Evolutionary conservation across 1,284 basidiomycete species (phyloP).

Genomic region (Papiliotrema terrestris): DNA sequence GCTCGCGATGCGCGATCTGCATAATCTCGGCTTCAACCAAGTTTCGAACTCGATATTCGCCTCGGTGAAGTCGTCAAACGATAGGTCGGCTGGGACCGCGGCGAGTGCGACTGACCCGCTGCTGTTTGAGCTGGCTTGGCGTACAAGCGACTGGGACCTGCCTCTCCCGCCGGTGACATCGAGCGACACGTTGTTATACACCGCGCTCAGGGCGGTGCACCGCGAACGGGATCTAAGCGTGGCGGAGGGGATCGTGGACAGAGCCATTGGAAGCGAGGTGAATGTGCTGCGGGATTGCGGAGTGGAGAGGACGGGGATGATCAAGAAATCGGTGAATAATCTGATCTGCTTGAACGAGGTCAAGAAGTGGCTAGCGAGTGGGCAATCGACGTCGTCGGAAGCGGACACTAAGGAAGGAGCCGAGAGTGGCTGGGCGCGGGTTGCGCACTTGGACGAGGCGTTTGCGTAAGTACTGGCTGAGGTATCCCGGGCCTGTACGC

Average conservation of each 20-base stretch:
- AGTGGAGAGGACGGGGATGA: conserved; percentile 70
- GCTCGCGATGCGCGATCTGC: conserved; percentile 61
- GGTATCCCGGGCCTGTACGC: neutral
- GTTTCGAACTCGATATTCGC: conserved; percentile 57
- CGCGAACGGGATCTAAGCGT: conserved; percentile 60
- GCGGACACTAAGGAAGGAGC: conserved; percentile 13
- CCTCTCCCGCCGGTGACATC: conserved; percentile 55
- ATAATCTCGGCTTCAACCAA: conserved; percentile 80
- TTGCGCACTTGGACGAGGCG: conserved; percentile 16
- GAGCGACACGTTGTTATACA: conserved; percentile 66
- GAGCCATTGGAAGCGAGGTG: conserved; percentile 61
- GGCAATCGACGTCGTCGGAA: conserved; percentile 16
- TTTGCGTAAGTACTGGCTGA: conserved; percentile 15
- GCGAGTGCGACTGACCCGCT: conserved; percentile 50
- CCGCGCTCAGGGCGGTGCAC: conserved; percentile 71
- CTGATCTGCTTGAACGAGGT: conserved; percentile 77
- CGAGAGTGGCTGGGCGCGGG: neutral
- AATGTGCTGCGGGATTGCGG: conserved; percentile 63
- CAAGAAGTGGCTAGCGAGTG: conserved; percentile 29
- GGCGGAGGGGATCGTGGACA: conserved; percentile 55
- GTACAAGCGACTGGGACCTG: conserved; percentile 87
- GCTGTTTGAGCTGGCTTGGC: conserved; percentile 79
- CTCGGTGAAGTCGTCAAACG: conserved; percentile 1
- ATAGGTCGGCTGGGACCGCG: neutral
- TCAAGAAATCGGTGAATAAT: conserved; percentile 62